These are phyloP conservation scores for Pseudonitzschia pungens DNA, from an alignment of 108 stramenopile genomes.

Conservation along the genomic window DNA sequence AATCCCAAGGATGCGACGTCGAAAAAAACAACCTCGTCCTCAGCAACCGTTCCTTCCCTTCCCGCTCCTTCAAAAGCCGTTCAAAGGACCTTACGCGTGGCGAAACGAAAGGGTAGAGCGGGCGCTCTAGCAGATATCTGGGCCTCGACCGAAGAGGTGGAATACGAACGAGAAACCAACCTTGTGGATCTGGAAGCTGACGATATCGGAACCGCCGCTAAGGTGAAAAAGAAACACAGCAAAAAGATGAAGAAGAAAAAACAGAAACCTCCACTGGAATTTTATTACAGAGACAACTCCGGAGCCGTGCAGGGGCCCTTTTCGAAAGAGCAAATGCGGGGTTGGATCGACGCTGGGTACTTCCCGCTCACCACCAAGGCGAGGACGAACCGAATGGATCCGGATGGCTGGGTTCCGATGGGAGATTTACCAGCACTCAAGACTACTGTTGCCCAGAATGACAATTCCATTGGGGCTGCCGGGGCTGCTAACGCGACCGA, in stretches of 20 bases:
- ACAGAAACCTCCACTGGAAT: conserved; percentile 39
- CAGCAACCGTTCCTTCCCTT: conserved; percentile 36
- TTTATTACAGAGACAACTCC: conserved; percentile 68
- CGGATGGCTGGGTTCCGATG: conserved; percentile 27
- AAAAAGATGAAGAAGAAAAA: conserved; percentile 32
- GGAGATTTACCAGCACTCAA: conserved; percentile 24
- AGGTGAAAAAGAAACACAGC: conserved; percentile 8
- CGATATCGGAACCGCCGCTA: conserved; percentile 22
- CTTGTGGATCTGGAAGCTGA: conserved; percentile 53
- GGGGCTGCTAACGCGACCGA: conserved; percentile 3
- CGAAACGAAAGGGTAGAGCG: conserved; percentile 14
- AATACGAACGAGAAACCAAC: conserved; percentile 60
- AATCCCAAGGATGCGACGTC: not conserved
- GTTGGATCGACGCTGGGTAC: conserved; percentile 73
- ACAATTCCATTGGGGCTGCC: not conserved
- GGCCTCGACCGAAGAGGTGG: conserved; percentile 84
- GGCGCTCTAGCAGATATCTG: conserved; percentile 68
- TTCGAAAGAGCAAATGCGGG: conserved; percentile 45
- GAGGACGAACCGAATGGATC: conserved; percentile 26
- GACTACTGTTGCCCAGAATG: not conserved
- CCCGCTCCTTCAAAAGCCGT: conserved; percentile 69
- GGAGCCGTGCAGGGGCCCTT: conserved; percentile 78
- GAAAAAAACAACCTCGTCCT: not conserved
- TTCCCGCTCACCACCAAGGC: conserved; percentile 43
- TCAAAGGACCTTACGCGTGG: conserved; percentile 24